These are phyloP conservation scores for Hyaloscypha hepaticicola DNA, from an alignment of 495 filamentous ascomycete species.

Conservation along the genomic window DNA sequence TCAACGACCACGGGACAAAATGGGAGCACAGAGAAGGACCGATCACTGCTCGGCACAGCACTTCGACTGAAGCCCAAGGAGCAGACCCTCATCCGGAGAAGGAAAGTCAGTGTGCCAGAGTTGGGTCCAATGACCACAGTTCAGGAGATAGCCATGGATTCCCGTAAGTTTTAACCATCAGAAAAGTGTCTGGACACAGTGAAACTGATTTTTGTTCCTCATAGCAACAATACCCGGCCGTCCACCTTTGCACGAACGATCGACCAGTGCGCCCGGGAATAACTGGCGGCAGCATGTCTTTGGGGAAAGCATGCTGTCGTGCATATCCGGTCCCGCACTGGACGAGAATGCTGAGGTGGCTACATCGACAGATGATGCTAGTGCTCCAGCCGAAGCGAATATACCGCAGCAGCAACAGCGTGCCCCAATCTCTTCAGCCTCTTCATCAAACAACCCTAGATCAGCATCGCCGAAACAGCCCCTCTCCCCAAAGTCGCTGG, in stretches of 20 bases:
- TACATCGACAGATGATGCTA: constrained; percentile 14
- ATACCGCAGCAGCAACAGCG: constrained; percentile 9
- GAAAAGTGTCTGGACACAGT: not conserved
- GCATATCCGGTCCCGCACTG: constrained; percentile 34
- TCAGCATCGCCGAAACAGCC: constrained; percentile 38
- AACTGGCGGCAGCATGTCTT: constrained; percentile 48
- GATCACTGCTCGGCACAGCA: constrained; percentile 40
- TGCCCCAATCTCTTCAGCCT: constrained; percentile 1
- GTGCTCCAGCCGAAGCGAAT: constrained; percentile 14
- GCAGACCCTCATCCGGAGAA: constrained; percentile 50
- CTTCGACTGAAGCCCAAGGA: constrained; percentile 49
- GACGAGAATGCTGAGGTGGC: constrained; percentile 35
- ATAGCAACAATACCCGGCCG: constrained; percentile 72
- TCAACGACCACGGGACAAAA: constrained; percentile 46
- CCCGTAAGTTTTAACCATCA: constrained; percentile 57
- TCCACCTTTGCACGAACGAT: constrained; percentile 64
- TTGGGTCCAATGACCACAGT: constrained; percentile 67
- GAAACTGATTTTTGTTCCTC: constrained; percentile 29
- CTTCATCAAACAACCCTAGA: constrained; percentile 19
- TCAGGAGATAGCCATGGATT: constrained; percentile 67
- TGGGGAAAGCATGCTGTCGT: constrained; percentile 37
- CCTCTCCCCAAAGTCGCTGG: constrained; percentile 48
- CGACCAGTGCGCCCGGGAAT: constrained; percentile 60
- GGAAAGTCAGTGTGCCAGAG: constrained; percentile 64
- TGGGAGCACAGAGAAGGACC: constrained; percentile 38